Evolutionary conservation across 495 filamentous ascomycete genomes (phyloP).

Genomic region (Geoglossum glabrum): DNA sequence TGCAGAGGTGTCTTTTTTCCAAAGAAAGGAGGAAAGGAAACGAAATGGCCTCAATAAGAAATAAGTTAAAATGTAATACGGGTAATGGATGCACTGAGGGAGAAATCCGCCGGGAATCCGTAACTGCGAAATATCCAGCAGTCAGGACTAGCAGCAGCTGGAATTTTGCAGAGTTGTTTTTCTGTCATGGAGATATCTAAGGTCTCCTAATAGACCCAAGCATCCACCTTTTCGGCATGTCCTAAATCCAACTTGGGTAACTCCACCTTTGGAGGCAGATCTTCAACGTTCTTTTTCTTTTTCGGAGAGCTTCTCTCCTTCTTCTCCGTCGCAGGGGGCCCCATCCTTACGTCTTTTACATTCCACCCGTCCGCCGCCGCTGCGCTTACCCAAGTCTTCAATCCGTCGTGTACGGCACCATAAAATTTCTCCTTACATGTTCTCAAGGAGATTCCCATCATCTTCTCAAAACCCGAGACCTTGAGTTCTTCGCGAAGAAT

Average conservation of each 20-base stretch:
- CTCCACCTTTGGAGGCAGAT: neutral
- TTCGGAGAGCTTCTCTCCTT: neutral
- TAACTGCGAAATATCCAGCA: neutral
- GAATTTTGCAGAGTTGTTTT: neutral
- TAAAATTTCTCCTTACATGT: conserved; percentile 98
- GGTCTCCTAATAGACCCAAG: neutral
- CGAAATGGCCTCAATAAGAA: neutral
- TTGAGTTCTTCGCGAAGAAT: conserved; percentile 51
- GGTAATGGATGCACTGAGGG: neutral
- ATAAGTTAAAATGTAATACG: neutral
- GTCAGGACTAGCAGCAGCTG: no score
- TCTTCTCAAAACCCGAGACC: conserved; percentile 80
- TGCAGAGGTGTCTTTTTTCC: no score
- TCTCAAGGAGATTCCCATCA: conserved; percentile 62
- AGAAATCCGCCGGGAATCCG: neutral
- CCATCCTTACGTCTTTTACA: conserved; percentile 39
- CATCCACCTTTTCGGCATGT: neutral
- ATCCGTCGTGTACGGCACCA: conserved; percentile 64
- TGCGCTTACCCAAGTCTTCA: conserved; percentile 79
- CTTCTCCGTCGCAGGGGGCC: neutral
- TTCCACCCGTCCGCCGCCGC: conserved; percentile 78
- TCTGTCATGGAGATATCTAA: neutral
- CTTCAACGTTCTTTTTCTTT: neutral
- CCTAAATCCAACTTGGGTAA: neutral
- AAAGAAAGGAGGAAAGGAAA: neutral